Conservation (phyloP, 345 rosid species). For the Cardamine resedifolia region DNA sequence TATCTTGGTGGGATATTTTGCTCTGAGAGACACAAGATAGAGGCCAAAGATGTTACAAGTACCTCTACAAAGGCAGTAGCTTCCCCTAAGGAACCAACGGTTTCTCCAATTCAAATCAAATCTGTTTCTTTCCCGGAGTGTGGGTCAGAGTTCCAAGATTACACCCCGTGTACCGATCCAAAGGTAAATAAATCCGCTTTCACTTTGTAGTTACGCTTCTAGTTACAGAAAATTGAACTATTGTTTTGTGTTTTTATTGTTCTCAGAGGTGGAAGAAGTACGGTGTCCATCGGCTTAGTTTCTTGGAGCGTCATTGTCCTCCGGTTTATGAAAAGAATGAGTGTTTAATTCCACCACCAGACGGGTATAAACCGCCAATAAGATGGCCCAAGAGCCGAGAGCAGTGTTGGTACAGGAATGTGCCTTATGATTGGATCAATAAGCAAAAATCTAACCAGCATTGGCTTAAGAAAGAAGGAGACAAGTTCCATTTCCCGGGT, state of each 20-base stretch:
- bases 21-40: conserved; percentile 51
- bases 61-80: conserved; percentile 43
- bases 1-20: conserved; percentile 87
- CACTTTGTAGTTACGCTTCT: neutral
- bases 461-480: conserved; percentile 94
- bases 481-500: conserved; percentile 90
- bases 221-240: neutral
- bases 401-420: conserved; percentile 96
- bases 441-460: conserved; percentile 94
- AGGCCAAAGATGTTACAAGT: conserved; percentile 41
- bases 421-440: conserved; percentile 98
- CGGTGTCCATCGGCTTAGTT: conserved; percentile 74
- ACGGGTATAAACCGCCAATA: conserved; percentile 87
- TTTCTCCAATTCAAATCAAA: conserved; percentile 62
- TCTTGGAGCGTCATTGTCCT: conserved; percentile 98
- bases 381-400: conserved; percentile 95
- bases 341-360: conserved; percentile 95
- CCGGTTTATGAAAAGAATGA: conserved; percentile 72
- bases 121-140: conserved; percentile 70
- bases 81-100: conserved; percentile 46
- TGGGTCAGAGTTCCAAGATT: conserved; percentile 74
- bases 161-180: conserved; percentile 98
- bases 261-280: conserved; percentile 91
- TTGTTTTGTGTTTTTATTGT: conserved; percentile 12
- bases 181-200: conserved; percentile 45